phyloP scores from a whole-genome alignment of 352 stramenopile genomes.

The Pythium aristosporum region DNA sequence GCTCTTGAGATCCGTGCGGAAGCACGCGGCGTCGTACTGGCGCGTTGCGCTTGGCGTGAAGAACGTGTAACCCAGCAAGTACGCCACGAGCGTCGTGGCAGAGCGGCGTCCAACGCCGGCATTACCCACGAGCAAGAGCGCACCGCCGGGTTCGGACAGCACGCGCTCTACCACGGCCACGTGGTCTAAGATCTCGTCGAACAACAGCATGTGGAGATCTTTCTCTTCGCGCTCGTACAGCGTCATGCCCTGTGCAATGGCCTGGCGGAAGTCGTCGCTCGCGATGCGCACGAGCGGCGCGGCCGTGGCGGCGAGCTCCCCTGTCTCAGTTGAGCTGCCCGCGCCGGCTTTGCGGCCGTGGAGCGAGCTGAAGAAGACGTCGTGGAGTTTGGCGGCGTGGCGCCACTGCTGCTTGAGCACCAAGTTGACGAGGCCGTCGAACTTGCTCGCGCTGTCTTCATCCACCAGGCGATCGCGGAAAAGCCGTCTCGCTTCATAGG shows the following conservation, averaged over 20 bases:
- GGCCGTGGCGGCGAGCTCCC: constrained; percentile 15
- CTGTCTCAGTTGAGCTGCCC: constrained; percentile 9
- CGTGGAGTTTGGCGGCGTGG: constrained; percentile 70
- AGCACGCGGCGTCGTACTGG: constrained; percentile 68
- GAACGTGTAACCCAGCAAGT: constrained; percentile 90
- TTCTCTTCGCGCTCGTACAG: constrained; percentile 95
- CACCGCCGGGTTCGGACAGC: constrained; percentile 79
- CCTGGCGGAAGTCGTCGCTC: constrained; percentile 81
- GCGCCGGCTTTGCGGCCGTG: constrained; percentile 38
- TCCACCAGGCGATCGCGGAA: constrained; percentile 92
- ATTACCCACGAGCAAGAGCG: constrained; percentile 89
- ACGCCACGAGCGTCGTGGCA: constrained; percentile 77
- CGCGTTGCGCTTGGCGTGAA: constrained; percentile 80
- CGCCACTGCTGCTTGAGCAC: constrained; percentile 87
- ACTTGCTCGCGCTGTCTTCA: constrained; percentile 64
- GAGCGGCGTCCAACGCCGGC: constrained; percentile 88
- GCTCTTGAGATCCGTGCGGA: constrained; percentile 89
- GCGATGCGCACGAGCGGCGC: constrained; percentile 56
- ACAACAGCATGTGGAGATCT: constrained; percentile 93
- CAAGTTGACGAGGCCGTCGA: constrained; percentile 83
- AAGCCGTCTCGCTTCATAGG: constrained; percentile 85
- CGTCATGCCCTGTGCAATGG: constrained; percentile 88
- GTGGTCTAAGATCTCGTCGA: constrained; percentile 92
- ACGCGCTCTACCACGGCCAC: constrained; percentile 89
- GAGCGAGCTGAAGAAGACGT: constrained; percentile 87